phyloP scores from a whole-genome alignment of 768 basidiomycete genomes.

The Dentipellis sp. region DNA sequence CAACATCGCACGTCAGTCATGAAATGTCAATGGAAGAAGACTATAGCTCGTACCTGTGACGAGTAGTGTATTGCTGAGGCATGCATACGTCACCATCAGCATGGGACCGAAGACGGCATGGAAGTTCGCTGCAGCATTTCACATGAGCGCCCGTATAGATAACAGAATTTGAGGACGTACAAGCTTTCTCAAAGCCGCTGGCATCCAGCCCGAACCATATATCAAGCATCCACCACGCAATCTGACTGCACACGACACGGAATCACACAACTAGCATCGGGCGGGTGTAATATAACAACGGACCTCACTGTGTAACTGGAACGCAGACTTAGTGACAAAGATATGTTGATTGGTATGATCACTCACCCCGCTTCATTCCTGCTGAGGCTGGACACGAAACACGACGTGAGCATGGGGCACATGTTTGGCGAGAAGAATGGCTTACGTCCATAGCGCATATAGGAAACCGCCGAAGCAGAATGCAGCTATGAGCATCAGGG shows the following conservation, averaged over 20 bases:
- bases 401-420: background rate
- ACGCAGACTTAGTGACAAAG: constrained; percentile 6
- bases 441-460: constrained; percentile 91
- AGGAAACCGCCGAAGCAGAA: constrained; percentile 92
- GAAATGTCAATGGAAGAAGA: background rate
- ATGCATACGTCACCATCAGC: constrained; percentile 87
- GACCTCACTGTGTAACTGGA: constrained; percentile 26
- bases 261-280: background rate
- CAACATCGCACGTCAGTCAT: constrained; percentile 2
- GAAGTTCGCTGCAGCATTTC: constrained; percentile 45
- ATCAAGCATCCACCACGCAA: constrained; percentile 95
- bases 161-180: constrained; percentile 34
- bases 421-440: constrained; percentile 12
- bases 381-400: constrained; percentile 37
- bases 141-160: constrained; percentile 3
- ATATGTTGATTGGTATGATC: constrained; percentile 2
- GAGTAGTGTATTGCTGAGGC: constrained; percentile 85
- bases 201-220: constrained; percentile 95
- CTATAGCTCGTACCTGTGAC: constrained; percentile 57
- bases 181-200: constrained; percentile 72
- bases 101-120: constrained; percentile 85
- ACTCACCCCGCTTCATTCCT: constrained; percentile 50
- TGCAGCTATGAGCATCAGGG: constrained; percentile 76
- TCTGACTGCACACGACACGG: constrained; percentile 30
- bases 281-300: background rate